Conservation (phyloP, 2,329 filamentous ascomycete genomes). For the Xylariaceae sp. region DNA sequence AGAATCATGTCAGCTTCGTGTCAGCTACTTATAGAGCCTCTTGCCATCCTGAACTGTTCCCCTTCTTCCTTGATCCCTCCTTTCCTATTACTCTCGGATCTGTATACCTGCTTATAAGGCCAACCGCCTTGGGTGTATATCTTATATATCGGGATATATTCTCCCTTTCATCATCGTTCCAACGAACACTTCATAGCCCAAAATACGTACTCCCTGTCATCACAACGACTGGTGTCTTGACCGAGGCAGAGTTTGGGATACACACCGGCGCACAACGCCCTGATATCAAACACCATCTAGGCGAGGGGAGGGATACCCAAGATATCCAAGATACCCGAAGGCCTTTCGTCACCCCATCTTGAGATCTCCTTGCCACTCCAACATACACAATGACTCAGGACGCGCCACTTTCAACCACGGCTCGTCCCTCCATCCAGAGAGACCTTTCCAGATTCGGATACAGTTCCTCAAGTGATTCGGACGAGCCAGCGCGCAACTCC, state of each 20-base stretch:
- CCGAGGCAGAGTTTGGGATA: no score
- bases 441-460: constrained; percentile 36
- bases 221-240: no score
- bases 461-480: constrained; percentile 46
- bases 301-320: no score
- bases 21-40: constrained; percentile 3
- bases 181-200: no score
- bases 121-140: no score
- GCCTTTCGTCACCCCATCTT: not conserved
- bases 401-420: constrained; percentile 6
- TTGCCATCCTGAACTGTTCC: no score
- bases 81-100: not conserved
- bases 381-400: constrained; percentile 8
- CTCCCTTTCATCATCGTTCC: no score
- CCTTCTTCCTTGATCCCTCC: constrained; percentile 1
- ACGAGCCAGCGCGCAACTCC: constrained; percentile 36
- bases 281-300: no score
- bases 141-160: no score
- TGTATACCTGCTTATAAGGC: not conserved
- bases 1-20: constrained; percentile 1
- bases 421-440: constrained; percentile 13
- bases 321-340: no score
- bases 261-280: no score
- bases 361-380: not conserved
- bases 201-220: no score